Base-by-base conservation (phyloP, 768 basidiomycete genomes). In the Mycena leptocephala region DNA sequence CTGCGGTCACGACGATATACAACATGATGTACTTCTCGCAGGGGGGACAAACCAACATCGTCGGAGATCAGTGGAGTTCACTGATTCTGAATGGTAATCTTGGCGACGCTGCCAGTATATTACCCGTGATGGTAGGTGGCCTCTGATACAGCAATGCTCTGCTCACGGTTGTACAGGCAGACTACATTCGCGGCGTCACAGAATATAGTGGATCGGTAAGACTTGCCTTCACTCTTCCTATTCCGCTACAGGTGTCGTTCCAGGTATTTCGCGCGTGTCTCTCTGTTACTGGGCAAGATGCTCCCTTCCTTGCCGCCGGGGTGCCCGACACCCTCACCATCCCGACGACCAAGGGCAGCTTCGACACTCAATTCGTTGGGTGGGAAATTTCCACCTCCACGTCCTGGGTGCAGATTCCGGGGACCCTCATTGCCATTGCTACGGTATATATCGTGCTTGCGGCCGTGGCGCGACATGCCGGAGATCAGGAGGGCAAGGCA, bases 231-330 rank as follows among this genome's bases (percentile, higher is more conserved):
- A 55, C 53, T 55, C 26, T 55, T 13, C 53, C 26, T 30, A 55
- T 55, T 55, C 28, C 53, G 14, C 53, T 55, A 55, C 53, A 55
- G 26, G 53, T 55, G 53, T 55, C 28, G 53, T 55, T 30, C 53
- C 53, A 55, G 53, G 53, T 55, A 55, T 55, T 55, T 55, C 53
- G 53, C 53, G 53, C 53, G 53, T 55, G 53, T 55, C 53, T 55
- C 53, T 55, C 53, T 30, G 28, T 55, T 6, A 55, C 53, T 30
- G 53, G 53, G 26, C 26, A 55, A 55, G 28, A 55, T 55, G 53
- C 53, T 16, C 53, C 53, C 26, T 28, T 55, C 14, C 14, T 30
- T 55, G 28, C 53, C 28, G 53, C 53, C 53, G 53, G 53, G 28
- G 24, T 55, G 53, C 53, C 53, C 53, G 6, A 30, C 24, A 30